Evolutionary conservation across 805 yeast species (phyloP).

Genomic region (Candida pseudofarinosa): DNA sequence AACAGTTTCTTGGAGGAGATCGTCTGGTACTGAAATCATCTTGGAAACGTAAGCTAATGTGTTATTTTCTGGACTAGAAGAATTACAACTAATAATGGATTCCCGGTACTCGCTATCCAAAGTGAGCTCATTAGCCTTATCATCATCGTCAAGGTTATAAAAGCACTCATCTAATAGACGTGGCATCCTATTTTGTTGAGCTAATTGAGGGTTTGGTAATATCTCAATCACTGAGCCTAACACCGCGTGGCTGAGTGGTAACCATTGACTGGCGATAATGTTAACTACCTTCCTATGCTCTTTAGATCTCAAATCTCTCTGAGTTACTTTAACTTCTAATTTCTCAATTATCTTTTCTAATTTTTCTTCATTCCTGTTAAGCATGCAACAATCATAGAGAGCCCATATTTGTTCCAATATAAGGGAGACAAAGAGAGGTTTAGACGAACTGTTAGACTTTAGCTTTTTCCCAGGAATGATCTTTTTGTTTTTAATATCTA

Average conservation of each 20-base stretch:
- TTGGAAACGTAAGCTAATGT: slow-evolving; percentile 79
- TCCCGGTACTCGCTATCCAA: slow-evolving; percentile 47
- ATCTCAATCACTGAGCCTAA: slow-evolving; percentile 79
- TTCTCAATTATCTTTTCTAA: slow-evolving; percentile 72
- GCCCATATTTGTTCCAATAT: slow-evolving; percentile 91
- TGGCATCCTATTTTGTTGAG: slow-evolving; percentile 72
- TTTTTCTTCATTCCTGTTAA: slow-evolving; percentile 64
- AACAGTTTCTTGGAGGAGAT: slow-evolving; percentile 52
- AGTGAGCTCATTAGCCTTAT: slow-evolving; percentile 22
- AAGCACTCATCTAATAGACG: slow-evolving; percentile 47
- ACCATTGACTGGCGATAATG: slow-evolving; percentile 84
- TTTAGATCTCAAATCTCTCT: slow-evolving; percentile 76
- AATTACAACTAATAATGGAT: slow-evolving; percentile 65
- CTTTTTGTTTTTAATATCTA: slow-evolving; percentile 87
- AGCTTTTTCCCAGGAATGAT: slow-evolving; percentile 64
- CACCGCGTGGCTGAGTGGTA: slow-evolving; percentile 85
- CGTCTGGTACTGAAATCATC: slow-evolving; percentile 78
- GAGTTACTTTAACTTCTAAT: slow-evolving; percentile 60
- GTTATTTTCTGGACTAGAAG: slow-evolving; percentile 49
- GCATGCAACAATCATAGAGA: slow-evolving; percentile 67
- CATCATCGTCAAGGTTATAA: slow-evolving; percentile 45
- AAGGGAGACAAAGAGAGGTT: slow-evolving; percentile 83
- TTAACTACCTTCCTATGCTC: slow-evolving; percentile 63
- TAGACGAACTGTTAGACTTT: slow-evolving; percentile 49
- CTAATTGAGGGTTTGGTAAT: slow-evolving; percentile 75